These are phyloP conservation scores for Podospora pseudopauciseta DNA, from an alignment of 495 filamentous ascomycete genomes.

Conservation along the genomic window DNA sequence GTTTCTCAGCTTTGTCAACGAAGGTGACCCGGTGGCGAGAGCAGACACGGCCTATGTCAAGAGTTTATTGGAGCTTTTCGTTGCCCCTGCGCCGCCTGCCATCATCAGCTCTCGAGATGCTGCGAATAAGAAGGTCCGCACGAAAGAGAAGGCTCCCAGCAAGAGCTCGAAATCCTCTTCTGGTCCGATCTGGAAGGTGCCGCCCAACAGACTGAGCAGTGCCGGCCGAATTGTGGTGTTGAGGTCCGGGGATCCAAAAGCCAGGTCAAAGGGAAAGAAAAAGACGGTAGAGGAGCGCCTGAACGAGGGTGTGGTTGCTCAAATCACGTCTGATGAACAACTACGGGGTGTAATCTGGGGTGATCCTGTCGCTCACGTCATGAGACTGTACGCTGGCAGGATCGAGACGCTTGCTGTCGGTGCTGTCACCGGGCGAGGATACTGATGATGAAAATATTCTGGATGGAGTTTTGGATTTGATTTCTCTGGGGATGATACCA, in stretches of 20 bases:
- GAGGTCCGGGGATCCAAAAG: conserved; percentile 39
- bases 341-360: conserved; percentile 69
- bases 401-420: conserved; percentile 64
- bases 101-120: neutral
- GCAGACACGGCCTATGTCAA: conserved; percentile 72
- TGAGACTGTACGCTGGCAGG: conserved; percentile 67
- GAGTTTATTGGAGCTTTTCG: conserved; percentile 66
- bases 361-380: conserved; percentile 73
- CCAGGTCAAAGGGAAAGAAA: conserved; percentile 31
- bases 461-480: conserved; percentile 1
- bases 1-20: conserved; percentile 76
- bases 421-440: conserved; percentile 56
- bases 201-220: conserved; percentile 57
- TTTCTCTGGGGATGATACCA: conserved; percentile 5
- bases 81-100: conserved; percentile 52
- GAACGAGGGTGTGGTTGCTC: conserved; percentile 57
- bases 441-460: conserved; percentile 16
- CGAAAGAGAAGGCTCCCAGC: conserved; percentile 22
- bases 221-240: conserved; percentile 67
- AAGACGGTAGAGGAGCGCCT: conserved; percentile 41
- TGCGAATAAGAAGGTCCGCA: neutral
- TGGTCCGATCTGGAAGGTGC: conserved; percentile 57
- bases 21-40: conserved; percentile 74
- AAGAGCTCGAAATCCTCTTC: conserved; percentile 27
- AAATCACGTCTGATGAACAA: conserved; percentile 59